A percentile compares a stretch with the other conserved stretches of the same genome.
phyloP scores from a whole-genome alignment of 306 rosid genomes.

The Quercus parvula region DNA sequence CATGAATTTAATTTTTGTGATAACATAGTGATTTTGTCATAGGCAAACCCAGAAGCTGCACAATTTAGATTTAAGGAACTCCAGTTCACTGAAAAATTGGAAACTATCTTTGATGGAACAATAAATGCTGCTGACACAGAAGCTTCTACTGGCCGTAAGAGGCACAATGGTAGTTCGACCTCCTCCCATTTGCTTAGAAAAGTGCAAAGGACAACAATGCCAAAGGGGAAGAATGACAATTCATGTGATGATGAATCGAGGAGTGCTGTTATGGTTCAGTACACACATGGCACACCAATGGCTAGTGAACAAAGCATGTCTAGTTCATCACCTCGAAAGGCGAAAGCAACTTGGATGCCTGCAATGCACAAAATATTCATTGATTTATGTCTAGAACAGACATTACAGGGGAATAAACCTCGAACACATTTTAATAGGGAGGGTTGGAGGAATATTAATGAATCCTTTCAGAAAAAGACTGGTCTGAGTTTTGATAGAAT shows the following conservation, averaged over 20 bases:
- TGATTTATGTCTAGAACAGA: slow-evolving; percentile 63
- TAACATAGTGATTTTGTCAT: slow-evolving; percentile 26
- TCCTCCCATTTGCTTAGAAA: slow-evolving; percentile 24
- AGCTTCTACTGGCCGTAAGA: slow-evolving; percentile 18
- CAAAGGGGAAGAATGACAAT: slow-evolving; percentile 34
- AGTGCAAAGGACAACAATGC: slow-evolving; percentile 11
- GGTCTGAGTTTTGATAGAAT: slow-evolving; percentile 49
- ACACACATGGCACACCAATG: slow-evolving; percentile 36
- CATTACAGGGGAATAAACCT: slow-evolving; percentile 63
- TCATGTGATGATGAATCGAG: slow-evolving; percentile 22
- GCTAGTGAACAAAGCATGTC: slow-evolving; percentile 55
- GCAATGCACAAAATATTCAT: slow-evolving; percentile 47
- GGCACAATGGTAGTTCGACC: slow-evolving; percentile 34
- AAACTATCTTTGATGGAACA: slow-evolving; percentile 38
- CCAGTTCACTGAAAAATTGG: slow-evolving; percentile 40
- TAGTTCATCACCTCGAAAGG: slow-evolving; percentile 36
- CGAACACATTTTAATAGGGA: slow-evolving; percentile 66
- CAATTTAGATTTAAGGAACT: slow-evolving; percentile 52
- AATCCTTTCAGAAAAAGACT: slow-evolving; percentile 45
- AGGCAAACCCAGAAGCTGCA: slow-evolving; percentile 56
- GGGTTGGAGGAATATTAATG: slow-evolving; percentile 65
- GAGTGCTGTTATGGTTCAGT: slow-evolving; percentile 35
- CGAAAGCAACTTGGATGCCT: slow-evolving; percentile 59
- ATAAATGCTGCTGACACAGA: slow-evolving; percentile 25
- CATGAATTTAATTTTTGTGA: slow-evolving; percentile 15